Percentiles rank a stretch among this genome's conserved stretches.
Evolutionary conservation across 1,284 basidiomycete genomes (phyloP).

Genomic region (Apiotrichum sp.): DNA sequence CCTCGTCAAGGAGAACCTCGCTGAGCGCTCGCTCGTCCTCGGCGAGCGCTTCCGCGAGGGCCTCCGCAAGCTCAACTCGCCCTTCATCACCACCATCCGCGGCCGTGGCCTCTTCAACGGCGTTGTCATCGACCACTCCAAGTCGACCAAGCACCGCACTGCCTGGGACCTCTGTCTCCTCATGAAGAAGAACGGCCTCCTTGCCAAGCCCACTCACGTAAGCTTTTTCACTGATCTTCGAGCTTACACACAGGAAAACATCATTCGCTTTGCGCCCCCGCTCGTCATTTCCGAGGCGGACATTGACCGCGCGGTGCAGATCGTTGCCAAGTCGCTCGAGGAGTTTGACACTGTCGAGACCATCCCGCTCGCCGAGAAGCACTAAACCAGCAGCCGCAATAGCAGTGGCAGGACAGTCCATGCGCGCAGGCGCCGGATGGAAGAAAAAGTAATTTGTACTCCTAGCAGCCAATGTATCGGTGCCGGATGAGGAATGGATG

Average conservation of each 20-base stretch:
- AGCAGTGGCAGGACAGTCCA: too few relatives aligned
- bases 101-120: constrained; percentile 89
- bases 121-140: constrained; percentile 81
- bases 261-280: constrained; percentile 88
- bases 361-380: constrained; percentile 59
- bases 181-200: constrained; percentile 72
- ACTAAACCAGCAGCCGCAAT: neutral
- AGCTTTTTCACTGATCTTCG: constrained; percentile 47
- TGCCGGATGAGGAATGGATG: too few relatives aligned
- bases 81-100: constrained; percentile 66
- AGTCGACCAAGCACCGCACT: constrained; percentile 66
- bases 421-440: too few relatives aligned
- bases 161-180: constrained; percentile 96
- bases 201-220: constrained; percentile 85
- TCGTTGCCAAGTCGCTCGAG: constrained; percentile 68
- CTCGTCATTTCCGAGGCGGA: constrained; percentile 86
- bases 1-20: constrained; percentile 76
- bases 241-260: constrained; percentile 5
- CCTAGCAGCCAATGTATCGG: too few relatives aligned
- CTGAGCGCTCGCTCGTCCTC: constrained; percentile 67
- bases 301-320: constrained; percentile 63
- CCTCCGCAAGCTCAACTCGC: constrained; percentile 61
- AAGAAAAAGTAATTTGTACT: too few relatives aligned
- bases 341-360: constrained; percentile 70
- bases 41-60: constrained; percentile 74